Evolutionary conservation across 2,329 filamentous ascomycete genomes (phyloP), one percentile per base, ranked within the genome.

Genomic region (Colletotrichum lupini): DNA sequence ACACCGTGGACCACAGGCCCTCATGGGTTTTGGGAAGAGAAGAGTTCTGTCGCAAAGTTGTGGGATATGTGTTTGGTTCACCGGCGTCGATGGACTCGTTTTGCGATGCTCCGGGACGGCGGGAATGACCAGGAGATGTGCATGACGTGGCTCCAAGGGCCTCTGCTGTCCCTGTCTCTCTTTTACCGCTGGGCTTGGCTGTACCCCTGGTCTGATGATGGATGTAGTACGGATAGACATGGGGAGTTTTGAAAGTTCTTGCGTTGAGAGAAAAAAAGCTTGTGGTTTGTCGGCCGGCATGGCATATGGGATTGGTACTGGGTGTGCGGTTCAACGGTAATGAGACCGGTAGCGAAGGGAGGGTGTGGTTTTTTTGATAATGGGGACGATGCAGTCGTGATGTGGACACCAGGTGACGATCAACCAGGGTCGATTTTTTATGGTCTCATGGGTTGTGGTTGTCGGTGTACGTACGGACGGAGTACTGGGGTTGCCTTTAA

Each of bases 111-210:
- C 46, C 28, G 19, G 24, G 49, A 57, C 42, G 57, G 28, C 49
- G 52, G 28, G 28, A 32, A 14, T 4, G 42, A 49, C 42, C 28
- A 63, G 46, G 42, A 46, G 26, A 42, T 24, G 26, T 30, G 42
- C 42, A 63, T 46, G 60, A 63, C 60, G 60, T 63, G 60, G 60
- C 60, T 30, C 59, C 59, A 46, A 53, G 46, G 60, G 59, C 12
- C 37, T 42, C 37, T 42, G n/a, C 26, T 28, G 60, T 52, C 19
- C 52, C n/a, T 63, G 19, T 49, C 42, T 49, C 37, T 42, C 42
- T 49, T 63, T 63, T 63, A 63, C 60, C 60, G 60, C 60, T 53
- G 6, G 6, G 19, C 42, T 49, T 49, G 42, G 42, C 28, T n/a
- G 7, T 42, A 19, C 22, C 28, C 60, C 46, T 42, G 28, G 46